These are phyloP conservation scores for Dipodascus albidus DNA, from an alignment of 805 yeast genomes.

Conservation along the genomic window DNA sequence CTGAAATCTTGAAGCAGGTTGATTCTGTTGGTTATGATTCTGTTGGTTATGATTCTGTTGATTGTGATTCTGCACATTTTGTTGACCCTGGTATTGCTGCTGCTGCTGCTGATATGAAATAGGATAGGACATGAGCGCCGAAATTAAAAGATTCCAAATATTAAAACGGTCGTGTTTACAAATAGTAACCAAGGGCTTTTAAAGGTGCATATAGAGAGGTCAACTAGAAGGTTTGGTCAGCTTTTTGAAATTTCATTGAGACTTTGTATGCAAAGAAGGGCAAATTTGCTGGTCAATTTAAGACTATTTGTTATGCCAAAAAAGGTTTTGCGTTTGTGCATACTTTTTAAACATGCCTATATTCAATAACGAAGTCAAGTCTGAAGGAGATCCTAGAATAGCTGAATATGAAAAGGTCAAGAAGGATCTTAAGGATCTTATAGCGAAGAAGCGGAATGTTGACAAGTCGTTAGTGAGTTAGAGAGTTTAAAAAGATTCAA, in stretches of 20 bases:
- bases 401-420: constrained; percentile 55
- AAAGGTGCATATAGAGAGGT: background rate
- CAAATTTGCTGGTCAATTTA: background rate
- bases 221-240: too few relatives aligned
- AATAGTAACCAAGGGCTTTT: background rate
- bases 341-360: constrained; percentile 7
- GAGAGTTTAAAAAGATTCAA: background rate
- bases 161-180: background rate
- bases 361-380: constrained; percentile 3
- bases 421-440: constrained; percentile 51
- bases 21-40: background rate
- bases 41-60: constrained; percentile 3
- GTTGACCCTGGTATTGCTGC: constrained; percentile 4
- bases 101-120: constrained; percentile 4
- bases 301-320: background rate
- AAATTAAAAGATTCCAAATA: too few relatives aligned
- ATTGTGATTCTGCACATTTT: background rate
- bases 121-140: constrained; percentile 3
- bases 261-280: background rate
- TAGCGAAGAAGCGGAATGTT: constrained; percentile 49
- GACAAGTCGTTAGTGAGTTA: constrained; percentile 35
- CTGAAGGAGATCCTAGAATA: constrained; percentile 4
- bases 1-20: background rate
- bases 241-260: background rate
- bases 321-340: constrained; percentile 2